Base-by-base conservation (phyloP, 495 filamentous ascomycete species). In the Aspergillus wentii region DNA sequence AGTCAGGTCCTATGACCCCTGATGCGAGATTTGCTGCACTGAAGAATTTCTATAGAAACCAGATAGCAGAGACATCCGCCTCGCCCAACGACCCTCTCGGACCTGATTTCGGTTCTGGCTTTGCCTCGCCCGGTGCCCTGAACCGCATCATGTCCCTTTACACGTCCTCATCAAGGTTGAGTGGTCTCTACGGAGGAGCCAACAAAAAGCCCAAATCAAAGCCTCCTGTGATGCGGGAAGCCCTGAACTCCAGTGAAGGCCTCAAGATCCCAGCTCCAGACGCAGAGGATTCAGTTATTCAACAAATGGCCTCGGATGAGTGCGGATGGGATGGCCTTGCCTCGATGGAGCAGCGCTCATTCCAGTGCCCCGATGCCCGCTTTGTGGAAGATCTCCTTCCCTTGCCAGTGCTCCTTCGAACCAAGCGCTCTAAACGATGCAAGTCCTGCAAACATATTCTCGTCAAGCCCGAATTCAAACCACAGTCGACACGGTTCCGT, bases 361-460 rank as follows among this genome's bases (percentile, higher is more conserved):
- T 63, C 16, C 70, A 75, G 52, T 72, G 65, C 39, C 59, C 69
- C 8, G 56, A 64, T 25, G 56, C 67, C 19, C 62, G 75, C 32
- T 85, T 87, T 59, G 50, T 62, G 16, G 68, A 76, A 39, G 77
- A 86, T 8, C 75, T 97, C 3, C 79, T 86, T 19, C 92, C 92
- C 8, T 72, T 86, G 17, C 81, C 86, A 2, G 79, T 82, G 26
- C 79, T 90, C 5, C 78, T 97, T 4, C 82, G 87, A 35, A 95
- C 89, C 0, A 95, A 95, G 56, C 85, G 89, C 29, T 84, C 86
- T 27, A 96, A 95, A 59, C 88, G 92, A 32, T 98, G 92, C 64
- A 78, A 83, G 43, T 76, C 80, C 8, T 98, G 92, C 70, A 83
- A 91, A 4, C 91, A 96, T 68, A 95, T 96, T 61, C 82, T 98